These are phyloP conservation scores for Phytophthora nicotianae DNA, from an alignment of 352 stramenopile species.

Conservation along the genomic window DNA sequence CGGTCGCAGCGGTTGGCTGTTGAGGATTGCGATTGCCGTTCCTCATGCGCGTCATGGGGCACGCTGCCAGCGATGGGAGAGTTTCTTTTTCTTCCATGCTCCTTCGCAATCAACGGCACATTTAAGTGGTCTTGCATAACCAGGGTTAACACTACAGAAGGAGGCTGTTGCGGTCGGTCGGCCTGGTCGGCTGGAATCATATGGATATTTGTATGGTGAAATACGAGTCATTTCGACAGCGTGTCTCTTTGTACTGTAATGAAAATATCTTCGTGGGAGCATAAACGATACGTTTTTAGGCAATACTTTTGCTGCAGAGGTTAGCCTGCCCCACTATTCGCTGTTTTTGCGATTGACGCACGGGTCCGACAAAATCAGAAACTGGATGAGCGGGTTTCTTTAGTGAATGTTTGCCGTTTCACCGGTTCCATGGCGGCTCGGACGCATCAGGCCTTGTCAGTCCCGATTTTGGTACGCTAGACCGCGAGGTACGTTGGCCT, in stretches of 20 bases:
- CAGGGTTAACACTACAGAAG: constrained; percentile 23
- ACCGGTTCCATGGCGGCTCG: too few species aligned
- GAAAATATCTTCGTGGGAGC: not conserved
- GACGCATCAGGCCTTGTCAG: constrained; percentile 6
- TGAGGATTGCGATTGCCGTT: not conserved
- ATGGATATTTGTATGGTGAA: constrained; percentile 9
- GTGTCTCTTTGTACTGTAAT: constrained; percentile 2
- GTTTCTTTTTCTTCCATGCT: constrained; percentile 1
- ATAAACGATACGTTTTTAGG: too few species aligned
- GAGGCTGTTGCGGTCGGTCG: constrained; percentile 30
- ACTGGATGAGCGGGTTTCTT: not conserved
- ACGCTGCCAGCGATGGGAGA: not conserved
- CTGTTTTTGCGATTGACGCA: not conserved
- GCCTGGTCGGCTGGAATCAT: constrained; percentile 20
- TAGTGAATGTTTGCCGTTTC: too few species aligned
- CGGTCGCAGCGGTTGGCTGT: not conserved
- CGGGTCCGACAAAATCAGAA: not conserved
- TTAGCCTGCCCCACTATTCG: not conserved
- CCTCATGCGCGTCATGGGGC: constrained; percentile 1
- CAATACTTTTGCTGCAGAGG: constrained; percentile 8
- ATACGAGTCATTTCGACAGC: not conserved
- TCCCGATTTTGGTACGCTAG: too few species aligned
- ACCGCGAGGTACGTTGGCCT: too few species aligned
- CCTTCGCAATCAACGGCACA: not conserved
- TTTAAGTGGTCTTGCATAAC: not conserved